Percentiles rank a stretch among this genome's conserved stretches.
Conservation (phyloP, 2,329 filamentous ascomycete genomes). For the Leptographium galeiforme region DNA sequence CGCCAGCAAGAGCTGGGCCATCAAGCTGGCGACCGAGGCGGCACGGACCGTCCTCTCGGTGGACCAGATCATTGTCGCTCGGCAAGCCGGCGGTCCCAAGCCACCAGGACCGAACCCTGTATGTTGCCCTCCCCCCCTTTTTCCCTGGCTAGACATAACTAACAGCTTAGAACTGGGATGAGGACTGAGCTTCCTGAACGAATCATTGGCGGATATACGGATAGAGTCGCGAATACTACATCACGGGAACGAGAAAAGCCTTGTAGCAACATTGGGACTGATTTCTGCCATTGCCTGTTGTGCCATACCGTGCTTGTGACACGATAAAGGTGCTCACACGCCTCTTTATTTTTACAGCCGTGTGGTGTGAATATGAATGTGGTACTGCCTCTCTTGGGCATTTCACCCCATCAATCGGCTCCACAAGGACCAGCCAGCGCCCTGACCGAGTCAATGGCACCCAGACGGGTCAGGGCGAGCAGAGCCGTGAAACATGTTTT, state of each 20-base stretch:
- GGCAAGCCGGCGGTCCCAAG: slow-evolving; percentile 95
- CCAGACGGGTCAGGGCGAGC: too few species aligned
- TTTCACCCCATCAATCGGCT: too few species aligned
- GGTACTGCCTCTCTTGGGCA: too few species aligned
- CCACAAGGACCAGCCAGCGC: too few species aligned
- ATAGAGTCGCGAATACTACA: background rate
- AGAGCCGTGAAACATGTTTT: background rate
- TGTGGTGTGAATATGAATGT: background rate
- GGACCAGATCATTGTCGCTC: slow-evolving; percentile 96
- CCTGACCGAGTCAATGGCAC: too few species aligned
- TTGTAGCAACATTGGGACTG: background rate
- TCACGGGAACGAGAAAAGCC: background rate
- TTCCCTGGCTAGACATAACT: too few species aligned
- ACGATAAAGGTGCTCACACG: too few species aligned
- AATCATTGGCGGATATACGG: background rate
- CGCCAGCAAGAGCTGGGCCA: slow-evolving; percentile 89
- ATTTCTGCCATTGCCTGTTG: background rate
- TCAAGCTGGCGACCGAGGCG: slow-evolving; percentile 90
- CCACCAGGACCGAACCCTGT: slow-evolving; percentile 82
- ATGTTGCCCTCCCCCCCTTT: slow-evolving; percentile 19
- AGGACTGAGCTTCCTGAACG: slow-evolving; percentile 29
- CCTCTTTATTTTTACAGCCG: too few species aligned
- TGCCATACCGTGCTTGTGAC: too few species aligned
- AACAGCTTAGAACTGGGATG: slow-evolving; percentile 42
- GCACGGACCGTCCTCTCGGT: slow-evolving; percentile 89